Conservation (phyloP, 176 grass and related monocot species). For the Triticum urartu region DNA sequence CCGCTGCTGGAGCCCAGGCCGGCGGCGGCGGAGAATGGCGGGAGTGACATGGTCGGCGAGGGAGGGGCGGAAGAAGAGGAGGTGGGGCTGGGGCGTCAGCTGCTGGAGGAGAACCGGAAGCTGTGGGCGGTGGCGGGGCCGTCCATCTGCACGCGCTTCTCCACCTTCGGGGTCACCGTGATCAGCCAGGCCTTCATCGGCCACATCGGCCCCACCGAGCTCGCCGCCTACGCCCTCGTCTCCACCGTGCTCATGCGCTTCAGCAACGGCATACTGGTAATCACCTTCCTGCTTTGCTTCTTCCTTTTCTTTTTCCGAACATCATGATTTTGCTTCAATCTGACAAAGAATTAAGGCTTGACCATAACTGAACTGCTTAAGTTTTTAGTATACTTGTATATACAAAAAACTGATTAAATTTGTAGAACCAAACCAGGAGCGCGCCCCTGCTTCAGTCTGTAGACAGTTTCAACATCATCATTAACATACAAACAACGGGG, state of each 20-base stretch:
- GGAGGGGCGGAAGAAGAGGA: not conserved
- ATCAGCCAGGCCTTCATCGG: conserved; percentile 96
- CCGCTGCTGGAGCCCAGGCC: conserved; percentile 1
- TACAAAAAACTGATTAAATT: no score
- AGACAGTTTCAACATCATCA: not conserved
- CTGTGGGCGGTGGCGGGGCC: conserved; percentile 81
- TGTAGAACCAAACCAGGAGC: not conserved
- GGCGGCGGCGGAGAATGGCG: not conserved
- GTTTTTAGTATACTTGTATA: not conserved
- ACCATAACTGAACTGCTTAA: not conserved
- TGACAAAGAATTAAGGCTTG: not conserved
- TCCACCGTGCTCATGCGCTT: conserved; percentile 85
- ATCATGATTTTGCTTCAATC: no score
- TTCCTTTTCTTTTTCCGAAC: no score
- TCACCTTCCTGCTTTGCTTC: not conserved
- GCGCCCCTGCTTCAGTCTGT: not conserved
- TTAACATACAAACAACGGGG: not conserved
- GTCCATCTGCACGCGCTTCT: conserved; percentile 80
- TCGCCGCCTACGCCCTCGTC: conserved; percentile 78
- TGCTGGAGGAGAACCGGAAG: conserved; percentile 79
- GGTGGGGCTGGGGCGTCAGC: conserved; percentile 4
- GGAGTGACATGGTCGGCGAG: not conserved
- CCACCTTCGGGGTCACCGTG: conserved; percentile 83
- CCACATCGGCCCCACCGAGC: conserved; percentile 80
- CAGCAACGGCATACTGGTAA: conserved; percentile 75